Percentiles rank a stretch among this genome's conserved stretches.
Conservation (phyloP, 176 grass and related monocot species). For the Hordeum marinum region DNA sequence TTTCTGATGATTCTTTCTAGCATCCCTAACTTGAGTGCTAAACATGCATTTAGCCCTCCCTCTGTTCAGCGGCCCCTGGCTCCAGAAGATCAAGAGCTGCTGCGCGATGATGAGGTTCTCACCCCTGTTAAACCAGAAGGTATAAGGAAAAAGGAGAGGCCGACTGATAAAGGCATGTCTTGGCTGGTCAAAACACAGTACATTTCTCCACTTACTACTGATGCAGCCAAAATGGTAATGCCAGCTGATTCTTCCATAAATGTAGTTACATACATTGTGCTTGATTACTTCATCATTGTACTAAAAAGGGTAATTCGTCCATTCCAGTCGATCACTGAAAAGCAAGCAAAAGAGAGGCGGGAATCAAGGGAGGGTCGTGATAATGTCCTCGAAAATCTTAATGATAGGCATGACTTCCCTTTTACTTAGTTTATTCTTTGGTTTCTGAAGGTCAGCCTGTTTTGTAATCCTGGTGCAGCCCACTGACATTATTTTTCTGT, state of each 20-base stretch:
- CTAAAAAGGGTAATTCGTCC: constrained; percentile 7
- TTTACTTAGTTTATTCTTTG: constrained; percentile 18
- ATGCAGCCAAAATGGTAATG: constrained; percentile 80
- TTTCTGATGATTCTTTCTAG: constrained; percentile 6
- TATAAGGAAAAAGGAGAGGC: constrained; percentile 90
- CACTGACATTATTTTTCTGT: constrained; percentile 23
- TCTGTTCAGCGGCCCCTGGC: constrained; percentile 40
- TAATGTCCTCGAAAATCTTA: constrained; percentile 79
- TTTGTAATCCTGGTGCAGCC: constrained; percentile 13
- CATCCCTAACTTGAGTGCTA: constrained; percentile 4
- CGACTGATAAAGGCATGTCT: constrained; percentile 93
- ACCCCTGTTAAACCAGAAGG: constrained; percentile 93
- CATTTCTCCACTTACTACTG: constrained; percentile 88
- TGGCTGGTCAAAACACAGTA: constrained; percentile 99
- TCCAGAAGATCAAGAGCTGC: constrained; percentile 84
- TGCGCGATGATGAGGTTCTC: constrained; percentile 78
- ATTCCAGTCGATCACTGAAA: constrained; percentile 89
- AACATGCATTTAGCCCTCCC: constrained; percentile 48
- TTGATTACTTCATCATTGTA: constrained; percentile 16
- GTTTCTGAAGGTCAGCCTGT: constrained; percentile 7
- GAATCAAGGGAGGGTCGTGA: constrained; percentile 73
- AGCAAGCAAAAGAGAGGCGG: constrained; percentile 97
- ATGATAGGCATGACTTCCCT: constrained; percentile 55
- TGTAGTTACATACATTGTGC: constrained; percentile 26
- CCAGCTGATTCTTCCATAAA: constrained; percentile 13